Evolutionary conservation across 345 rosid species (phyloP), one percentile per base, ranked within the genome.

Genomic region (Abelmoschus esculentus): DNA sequence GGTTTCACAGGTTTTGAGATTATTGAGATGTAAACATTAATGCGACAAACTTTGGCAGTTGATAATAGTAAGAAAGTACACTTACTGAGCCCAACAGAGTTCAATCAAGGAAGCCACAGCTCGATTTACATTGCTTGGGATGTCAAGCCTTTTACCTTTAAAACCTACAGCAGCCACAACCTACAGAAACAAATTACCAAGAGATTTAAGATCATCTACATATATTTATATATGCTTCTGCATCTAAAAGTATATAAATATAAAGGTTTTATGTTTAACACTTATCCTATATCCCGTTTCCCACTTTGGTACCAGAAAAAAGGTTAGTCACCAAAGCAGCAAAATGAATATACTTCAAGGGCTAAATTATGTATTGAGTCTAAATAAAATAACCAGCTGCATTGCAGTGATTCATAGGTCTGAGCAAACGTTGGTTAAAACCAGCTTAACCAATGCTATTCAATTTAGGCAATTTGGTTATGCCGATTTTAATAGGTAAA

Each of bases 121-220:
- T 46, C 75, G 84, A 70, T 84, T 75, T 73, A 82, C 69, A 66
- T 71, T 73, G 47, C 72, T 66, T 1, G 86, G 86, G 79, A 85
- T 85, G 76, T 80, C 86, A 67, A 85, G 88, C 77, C 84, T 78
- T 80, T 72, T 75, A 60, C 82, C 67, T 61, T 69, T 82, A 67
- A 82, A 82, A 44, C 80, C 88, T 71, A 85, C 88, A 7, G 83
- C 84, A 3, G 79, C 83, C 34, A 85, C 82, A 70, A 84, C 88
- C 88, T 85, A 62, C 63, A 78, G 69, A 75, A 64, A 9, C 12
- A 6, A 54, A 54, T 17, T 19, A 38, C 38, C 70, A 42, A 47
- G 22, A 46, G 1, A 7, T 40, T 40, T 40, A 40, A 40, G 44
- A 40, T 11, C 44, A 40, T 40, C 10, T 40, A 40, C 11, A 40